phyloP scores from a whole-genome alignment of 2,329 filamentous ascomycete genomes.

The Hymenoscyphus repandus region DNA sequence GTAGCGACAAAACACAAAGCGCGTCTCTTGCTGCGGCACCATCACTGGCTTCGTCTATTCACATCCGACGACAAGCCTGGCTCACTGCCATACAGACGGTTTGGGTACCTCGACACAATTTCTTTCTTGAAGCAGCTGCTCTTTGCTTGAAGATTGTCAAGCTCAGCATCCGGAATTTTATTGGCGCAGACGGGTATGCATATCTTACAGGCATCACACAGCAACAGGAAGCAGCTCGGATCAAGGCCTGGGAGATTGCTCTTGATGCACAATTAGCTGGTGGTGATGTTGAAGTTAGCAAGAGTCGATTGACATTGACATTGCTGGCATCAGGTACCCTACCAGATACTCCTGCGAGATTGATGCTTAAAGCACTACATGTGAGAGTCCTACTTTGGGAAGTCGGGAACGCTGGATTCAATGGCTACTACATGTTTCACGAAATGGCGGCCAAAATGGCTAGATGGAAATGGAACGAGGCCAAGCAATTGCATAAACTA shows the following conservation, averaged over 20 bases:
- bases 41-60: conserved; percentile 74
- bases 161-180: conserved; percentile 70
- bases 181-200: conserved; percentile 74
- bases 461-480: conserved; percentile 74
- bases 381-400: conserved; percentile 87
- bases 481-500: conserved; percentile 57
- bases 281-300: conserved; percentile 84
- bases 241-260: conserved; percentile 91
- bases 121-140: conserved; percentile 78
- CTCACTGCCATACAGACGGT: conserved; percentile 88
- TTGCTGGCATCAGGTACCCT: conserved; percentile 83
- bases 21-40: conserved; percentile 49
- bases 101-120: conserved; percentile 83
- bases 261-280: conserved; percentile 89
- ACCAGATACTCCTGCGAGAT: conserved; percentile 71
- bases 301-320: conserved; percentile 77
- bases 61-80: conserved; percentile 85
- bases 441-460: conserved; percentile 69
- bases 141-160: conserved; percentile 76
- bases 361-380: conserved; percentile 91
- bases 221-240: conserved; percentile 78
- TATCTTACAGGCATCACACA: conserved; percentile 73
- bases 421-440: conserved; percentile 60
- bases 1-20: conserved; percentile 46
- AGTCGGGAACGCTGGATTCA: conserved; percentile 58